Percentiles rank a stretch among this genome's conserved stretches.
Conservation (phyloP, 768 basidiomycete species). For the Rhizopogon sp. region DNA sequence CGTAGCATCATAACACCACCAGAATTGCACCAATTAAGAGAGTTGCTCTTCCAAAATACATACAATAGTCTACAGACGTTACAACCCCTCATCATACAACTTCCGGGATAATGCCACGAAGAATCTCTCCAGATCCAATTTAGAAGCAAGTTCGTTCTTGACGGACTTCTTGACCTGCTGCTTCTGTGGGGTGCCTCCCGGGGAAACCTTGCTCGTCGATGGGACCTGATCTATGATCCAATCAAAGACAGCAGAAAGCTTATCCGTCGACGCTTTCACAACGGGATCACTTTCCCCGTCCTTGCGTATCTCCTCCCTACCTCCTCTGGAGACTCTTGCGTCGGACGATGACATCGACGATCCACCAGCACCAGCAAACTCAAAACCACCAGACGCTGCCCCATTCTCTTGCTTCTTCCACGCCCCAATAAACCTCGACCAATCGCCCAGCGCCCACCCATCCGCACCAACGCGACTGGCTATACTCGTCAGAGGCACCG, state of each 20-base stretch:
- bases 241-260: constrained; percentile 69
- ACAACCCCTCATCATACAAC: constrained; percentile 90
- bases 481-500: constrained; percentile 38
- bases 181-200: constrained; percentile 18
- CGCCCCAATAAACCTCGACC: constrained; percentile 55
- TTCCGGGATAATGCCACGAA: constrained; percentile 87
- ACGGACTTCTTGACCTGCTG: constrained; percentile 15
- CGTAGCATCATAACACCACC: neutral
- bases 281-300: constrained; percentile 44
- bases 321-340: constrained; percentile 6
- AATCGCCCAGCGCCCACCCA: constrained; percentile 46
- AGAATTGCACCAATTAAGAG: neutral
- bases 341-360: constrained; percentile 1
- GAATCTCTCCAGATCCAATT: constrained; percentile 81
- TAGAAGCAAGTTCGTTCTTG: constrained; percentile 52
- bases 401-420: constrained; percentile 55
- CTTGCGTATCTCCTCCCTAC: constrained; percentile 18
- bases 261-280: constrained; percentile 64
- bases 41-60: neutral
- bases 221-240: constrained; percentile 76
- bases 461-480: constrained; percentile 32
- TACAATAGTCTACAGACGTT: neutral
- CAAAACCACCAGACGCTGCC: constrained; percentile 26
- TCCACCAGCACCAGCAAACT: constrained; percentile 19
- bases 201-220: constrained; percentile 10